phyloP scores from a whole-genome alignment of 164 flowering plant genomes.

The Euptelea pleiosperma region DNA sequence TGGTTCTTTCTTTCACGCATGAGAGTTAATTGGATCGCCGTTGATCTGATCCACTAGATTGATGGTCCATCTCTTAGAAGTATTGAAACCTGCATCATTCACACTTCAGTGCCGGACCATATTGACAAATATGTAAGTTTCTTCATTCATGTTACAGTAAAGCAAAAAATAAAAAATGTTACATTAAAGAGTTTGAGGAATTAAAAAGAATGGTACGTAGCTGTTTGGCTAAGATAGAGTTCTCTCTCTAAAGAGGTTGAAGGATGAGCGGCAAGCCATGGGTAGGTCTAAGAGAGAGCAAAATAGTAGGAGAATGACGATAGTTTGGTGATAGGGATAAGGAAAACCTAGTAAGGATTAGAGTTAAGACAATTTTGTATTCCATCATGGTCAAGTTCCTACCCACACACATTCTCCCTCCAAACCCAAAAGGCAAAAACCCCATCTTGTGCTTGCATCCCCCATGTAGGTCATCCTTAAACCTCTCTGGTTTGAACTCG shows the following conservation, averaged over 20 bases:
- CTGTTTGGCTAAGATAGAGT: too few relatives aligned
- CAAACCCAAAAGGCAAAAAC: slow-evolving; percentile 88
- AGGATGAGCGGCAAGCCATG: slow-evolving; percentile 61
- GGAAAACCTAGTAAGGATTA: slow-evolving; percentile 62
- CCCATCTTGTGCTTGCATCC: slow-evolving; percentile 91
- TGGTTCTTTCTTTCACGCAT: too few relatives aligned
- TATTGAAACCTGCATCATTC: too few relatives aligned
- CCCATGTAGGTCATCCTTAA: slow-evolving; percentile 50
- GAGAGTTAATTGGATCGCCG: too few relatives aligned
- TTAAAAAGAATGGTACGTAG: too few relatives aligned
- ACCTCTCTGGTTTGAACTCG: slow-evolving; percentile 84
- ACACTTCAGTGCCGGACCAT: too few relatives aligned
- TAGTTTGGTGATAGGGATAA: slow-evolving; percentile 63
- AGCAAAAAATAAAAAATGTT: too few relatives aligned
- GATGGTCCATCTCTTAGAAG: too few relatives aligned
- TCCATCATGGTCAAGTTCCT: slow-evolving; percentile 69
- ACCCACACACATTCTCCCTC: slow-evolving; percentile 87
- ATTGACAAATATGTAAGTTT: too few relatives aligned
- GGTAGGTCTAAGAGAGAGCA: slow-evolving; percentile 69
- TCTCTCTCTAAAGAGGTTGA: slow-evolving; percentile 41
- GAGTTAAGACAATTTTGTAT: slow-evolving; percentile 61
- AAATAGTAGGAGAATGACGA: slow-evolving; percentile 51
- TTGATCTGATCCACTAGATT: too few relatives aligned
- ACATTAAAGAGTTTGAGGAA: too few relatives aligned
- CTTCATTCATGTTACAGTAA: too few relatives aligned